Base-by-base conservation (phyloP, 495 filamentous ascomycete species). In the Aspergillus leporis region DNA sequence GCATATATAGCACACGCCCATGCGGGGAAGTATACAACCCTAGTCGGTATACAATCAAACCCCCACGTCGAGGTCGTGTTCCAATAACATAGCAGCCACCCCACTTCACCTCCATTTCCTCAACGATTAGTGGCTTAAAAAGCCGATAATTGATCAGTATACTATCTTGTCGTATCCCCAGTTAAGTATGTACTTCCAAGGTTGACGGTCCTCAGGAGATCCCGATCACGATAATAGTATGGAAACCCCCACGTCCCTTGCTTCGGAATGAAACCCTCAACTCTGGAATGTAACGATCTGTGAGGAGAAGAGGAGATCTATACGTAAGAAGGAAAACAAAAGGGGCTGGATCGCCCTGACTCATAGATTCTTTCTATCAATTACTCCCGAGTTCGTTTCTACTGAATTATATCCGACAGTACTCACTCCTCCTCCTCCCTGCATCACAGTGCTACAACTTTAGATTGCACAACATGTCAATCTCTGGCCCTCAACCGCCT, bases 401-500 rank as follows among this genome's bases (percentile, higher is more conserved):
- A 4, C 25, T 34, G 25, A 34, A 51, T 4, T 51, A 9, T 28
- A 7, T 7, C 28, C 30, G 3, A 34, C 19, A 3, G n/a, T 34
- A 5, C 22, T 53, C 16, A 34, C 48, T 9, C 30, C 19, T 25
- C 13, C 50, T 50, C 38, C 51, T 38, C 51, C 12, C 55, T 43
- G 19, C 53, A 56, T 10, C 50, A 23, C 43, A 23, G 12, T 28
- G 32, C 30, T 40, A 47, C 40, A 8, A 47, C n/a, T 46, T 4
- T 12, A 45, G 51, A 31, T 19, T 4, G 23, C 43, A 38, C 61
- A 67, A 31, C 34, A 78, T 76, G 72, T 61, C 70, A 1, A 58
- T 66, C 46, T 51, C 67, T 8, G 50, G 65, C 30, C 66, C 71
- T 41, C 67, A 75, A 58, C 83, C 83, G 12, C 83, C 82, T 0